Conservation (phyloP, 1,139 yeast genomes). For the Candida sanyaensis region DNA sequence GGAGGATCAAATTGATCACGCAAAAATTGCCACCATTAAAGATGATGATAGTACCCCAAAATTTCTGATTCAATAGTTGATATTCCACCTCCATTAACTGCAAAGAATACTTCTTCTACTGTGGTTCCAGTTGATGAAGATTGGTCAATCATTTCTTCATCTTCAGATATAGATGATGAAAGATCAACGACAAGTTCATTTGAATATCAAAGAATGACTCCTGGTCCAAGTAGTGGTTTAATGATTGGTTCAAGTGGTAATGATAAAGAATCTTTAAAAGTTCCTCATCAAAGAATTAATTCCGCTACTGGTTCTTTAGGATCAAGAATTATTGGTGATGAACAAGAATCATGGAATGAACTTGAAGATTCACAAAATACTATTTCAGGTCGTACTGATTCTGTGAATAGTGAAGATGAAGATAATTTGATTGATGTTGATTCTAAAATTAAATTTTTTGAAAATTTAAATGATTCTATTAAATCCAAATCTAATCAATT, state of each 20-base stretch:
- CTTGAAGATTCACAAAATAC: conserved; percentile 3
- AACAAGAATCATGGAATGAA: conserved; percentile 1
- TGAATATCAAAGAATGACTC: conserved; percentile 2
- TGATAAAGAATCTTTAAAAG: conserved; percentile 5
- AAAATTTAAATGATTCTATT: conserved; percentile 28
- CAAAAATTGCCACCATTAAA: conserved; percentile 1
- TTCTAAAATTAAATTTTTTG: conserved; percentile 27
- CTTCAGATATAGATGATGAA: conserved; percentile 44
- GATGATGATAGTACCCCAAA: neutral
- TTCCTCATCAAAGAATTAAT: conserved; percentile 8
- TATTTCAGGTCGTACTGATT: neutral
- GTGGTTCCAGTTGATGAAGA: conserved; percentile 32
- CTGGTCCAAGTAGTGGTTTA: neutral
- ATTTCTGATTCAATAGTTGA: conserved; percentile 1
- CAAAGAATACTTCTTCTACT: neutral
- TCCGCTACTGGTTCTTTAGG: neutral
- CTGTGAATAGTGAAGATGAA: neutral
- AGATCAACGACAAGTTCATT: conserved; percentile 26
- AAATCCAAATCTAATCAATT: conserved; percentile 27
- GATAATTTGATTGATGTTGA: conserved; percentile 10
- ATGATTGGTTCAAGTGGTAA: neutral
- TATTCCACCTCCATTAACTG: neutral
- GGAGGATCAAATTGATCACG: neutral
- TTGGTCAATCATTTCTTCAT: conserved; percentile 49
- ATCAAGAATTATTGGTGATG: neutral